These are phyloP conservation scores for Rosellinia necatrix DNA, from an alignment of 2,329 filamentous ascomycete species.

Conservation along the genomic window DNA sequence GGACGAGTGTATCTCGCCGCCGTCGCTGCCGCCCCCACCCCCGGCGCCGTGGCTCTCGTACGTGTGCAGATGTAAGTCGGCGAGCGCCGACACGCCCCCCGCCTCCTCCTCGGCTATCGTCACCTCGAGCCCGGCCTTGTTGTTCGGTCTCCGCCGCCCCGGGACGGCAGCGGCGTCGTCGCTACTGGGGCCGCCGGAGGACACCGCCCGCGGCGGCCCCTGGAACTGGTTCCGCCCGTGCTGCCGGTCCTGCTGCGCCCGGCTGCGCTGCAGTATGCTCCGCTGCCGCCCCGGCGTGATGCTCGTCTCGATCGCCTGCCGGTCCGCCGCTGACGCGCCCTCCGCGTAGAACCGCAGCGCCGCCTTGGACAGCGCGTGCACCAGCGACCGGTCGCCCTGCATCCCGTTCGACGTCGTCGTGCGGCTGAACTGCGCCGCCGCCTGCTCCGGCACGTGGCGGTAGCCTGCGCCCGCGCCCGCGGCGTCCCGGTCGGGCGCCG, in stretches of 20 bases:
- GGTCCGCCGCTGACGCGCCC: conserved; percentile 35
- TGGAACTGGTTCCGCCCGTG: conserved; percentile 52
- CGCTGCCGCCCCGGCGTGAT: conserved; percentile 44
- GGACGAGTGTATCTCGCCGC: conserved; percentile 25
- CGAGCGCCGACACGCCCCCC: conserved; percentile 13
- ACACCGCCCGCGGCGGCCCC: conserved; percentile 41
- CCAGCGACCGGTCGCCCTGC: conserved; percentile 40
- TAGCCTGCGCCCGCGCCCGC: conserved; percentile 37
- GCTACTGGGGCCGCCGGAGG: conserved; percentile 27
- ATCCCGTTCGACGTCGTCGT: conserved; percentile 55
- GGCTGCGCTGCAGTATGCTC: conserved; percentile 44
- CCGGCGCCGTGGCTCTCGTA: neutral
- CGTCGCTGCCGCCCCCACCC: neutral
- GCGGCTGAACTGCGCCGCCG: conserved; percentile 58
- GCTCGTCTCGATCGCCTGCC: conserved; percentile 34
- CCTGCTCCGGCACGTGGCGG: conserved; percentile 58
- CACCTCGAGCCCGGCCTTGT: conserved; percentile 21
- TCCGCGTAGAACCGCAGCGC: conserved; percentile 49
- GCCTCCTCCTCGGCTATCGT: conserved; percentile 29
- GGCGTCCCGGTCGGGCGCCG: conserved; percentile 1
- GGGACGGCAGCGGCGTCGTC: conserved; percentile 6
- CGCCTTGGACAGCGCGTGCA: conserved; percentile 49
- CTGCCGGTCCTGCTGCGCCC: conserved; percentile 45
- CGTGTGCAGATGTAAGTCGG: conserved; percentile 21
- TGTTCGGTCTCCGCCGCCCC: conserved; percentile 5